Evolutionary conservation across 176 grass and related monocot genomes (phyloP).

Genomic region (Elaeis guineensis): DNA sequence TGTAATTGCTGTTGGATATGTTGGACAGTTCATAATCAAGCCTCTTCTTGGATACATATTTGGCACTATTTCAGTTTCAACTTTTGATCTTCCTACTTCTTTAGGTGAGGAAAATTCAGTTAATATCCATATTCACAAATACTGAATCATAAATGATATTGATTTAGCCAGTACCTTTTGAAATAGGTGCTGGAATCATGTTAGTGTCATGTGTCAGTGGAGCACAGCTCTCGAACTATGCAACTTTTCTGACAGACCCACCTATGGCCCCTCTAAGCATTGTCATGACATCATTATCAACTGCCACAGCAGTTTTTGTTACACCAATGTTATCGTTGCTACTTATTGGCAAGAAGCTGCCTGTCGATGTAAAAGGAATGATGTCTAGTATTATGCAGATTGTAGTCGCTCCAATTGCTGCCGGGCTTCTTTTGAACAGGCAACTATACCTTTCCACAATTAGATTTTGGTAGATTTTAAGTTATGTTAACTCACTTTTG

Average conservation of each 20-base stretch:
- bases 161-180: neutral
- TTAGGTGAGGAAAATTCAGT: conserved; percentile 36
- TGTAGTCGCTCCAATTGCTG: conserved; percentile 88
- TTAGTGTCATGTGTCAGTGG: conserved; percentile 96
- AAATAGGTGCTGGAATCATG: conserved; percentile 90
- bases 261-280: conserved; percentile 93
- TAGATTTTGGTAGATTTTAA: neutral
- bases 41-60: conserved; percentile 84
- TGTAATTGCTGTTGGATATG: conserved; percentile 60
- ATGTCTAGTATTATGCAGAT: conserved; percentile 93
- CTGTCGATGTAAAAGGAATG: conserved; percentile 89
- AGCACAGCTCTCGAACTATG: conserved; percentile 91
- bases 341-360: conserved; percentile 91
- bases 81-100: conserved; percentile 71
- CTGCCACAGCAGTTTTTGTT: conserved; percentile 78
- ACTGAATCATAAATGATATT: neutral
- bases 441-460: conserved; percentile 17
- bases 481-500: too few relatives aligned
- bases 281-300: conserved; percentile 97
- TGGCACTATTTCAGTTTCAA: conserved; percentile 63
- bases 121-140: neutral
- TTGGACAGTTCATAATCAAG: conserved; percentile 79
- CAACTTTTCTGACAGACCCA: conserved; percentile 85
- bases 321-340: conserved; percentile 85
- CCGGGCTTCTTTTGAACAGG: conserved; percentile 90